Percentiles rank a stretch among this genome's conserved stretches.
Evolutionary conservation across 352 stramenopile genomes (phyloP).

Genomic region (Phytophthora niederhauseri): DNA sequence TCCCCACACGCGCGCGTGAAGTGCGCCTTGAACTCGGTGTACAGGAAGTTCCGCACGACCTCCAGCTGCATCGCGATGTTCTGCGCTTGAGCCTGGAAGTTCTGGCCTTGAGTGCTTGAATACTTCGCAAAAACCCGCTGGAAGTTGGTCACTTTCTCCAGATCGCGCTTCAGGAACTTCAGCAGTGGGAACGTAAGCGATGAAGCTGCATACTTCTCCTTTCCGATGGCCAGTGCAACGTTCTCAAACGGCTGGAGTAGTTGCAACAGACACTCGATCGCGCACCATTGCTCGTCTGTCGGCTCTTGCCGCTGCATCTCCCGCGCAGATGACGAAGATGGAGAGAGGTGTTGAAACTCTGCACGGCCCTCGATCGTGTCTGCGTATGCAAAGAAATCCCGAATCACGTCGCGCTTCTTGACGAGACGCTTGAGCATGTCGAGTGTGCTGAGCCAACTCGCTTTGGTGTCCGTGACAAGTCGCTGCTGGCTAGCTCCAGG

Average conservation of each 20-base stretch:
- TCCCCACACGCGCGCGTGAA: constrained; percentile 45
- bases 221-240: constrained; percentile 44
- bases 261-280: constrained; percentile 47
- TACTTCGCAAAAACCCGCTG: constrained; percentile 47
- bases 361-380: constrained; percentile 43
- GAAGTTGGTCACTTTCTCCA: constrained; percentile 53
- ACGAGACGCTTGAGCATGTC: constrained; percentile 56
- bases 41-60: constrained; percentile 40
- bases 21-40: constrained; percentile 42
- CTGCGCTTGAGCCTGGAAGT: constrained; percentile 27
- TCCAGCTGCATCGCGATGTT: constrained; percentile 43
- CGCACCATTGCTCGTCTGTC: constrained; percentile 43
- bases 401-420: constrained; percentile 47
- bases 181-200: constrained; percentile 48
- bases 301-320: constrained; percentile 30
- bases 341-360: constrained; percentile 41
- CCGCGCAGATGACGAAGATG: constrained; percentile 13
- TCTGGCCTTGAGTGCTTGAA: constrained; percentile 7
- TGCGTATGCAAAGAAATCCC: constrained; percentile 51
- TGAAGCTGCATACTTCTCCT: constrained; percentile 50
- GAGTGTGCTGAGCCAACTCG: constrained; percentile 52
- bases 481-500: constrained; percentile 40
- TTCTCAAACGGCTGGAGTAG: constrained; percentile 57
- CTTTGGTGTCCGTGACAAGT: constrained; percentile 48
- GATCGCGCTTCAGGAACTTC: constrained; percentile 52